phyloP scores from a whole-genome alignment of 2,329 filamentous ascomycete species.

The Paramyrothecium roridum region DNA sequence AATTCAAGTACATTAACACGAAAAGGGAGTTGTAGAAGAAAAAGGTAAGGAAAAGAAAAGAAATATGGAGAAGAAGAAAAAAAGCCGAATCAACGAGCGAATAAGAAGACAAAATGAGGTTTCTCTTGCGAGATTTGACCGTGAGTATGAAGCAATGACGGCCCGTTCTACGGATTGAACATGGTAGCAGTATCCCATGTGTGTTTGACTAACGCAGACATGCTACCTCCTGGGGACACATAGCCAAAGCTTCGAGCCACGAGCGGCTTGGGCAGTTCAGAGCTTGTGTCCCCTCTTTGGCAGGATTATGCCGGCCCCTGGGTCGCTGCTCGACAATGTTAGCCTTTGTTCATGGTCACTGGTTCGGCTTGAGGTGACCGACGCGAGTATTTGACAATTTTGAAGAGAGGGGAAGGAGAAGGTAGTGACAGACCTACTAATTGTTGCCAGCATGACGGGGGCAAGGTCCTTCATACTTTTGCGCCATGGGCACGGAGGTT shows the following conservation, averaged over 20 bases:
- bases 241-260: neutral
- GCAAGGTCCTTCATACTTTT: slow-evolving; percentile 29
- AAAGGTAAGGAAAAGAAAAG: neutral
- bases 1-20: too few species aligned
- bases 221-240: neutral
- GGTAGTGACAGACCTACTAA: slow-evolving; percentile 1
- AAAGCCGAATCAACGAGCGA: neutral
- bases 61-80: too few species aligned
- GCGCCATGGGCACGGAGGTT: slow-evolving; percentile 19
- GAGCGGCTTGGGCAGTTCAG: neutral
- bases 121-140: slow-evolving; percentile 3
- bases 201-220: neutral
- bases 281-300: neutral
- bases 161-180: neutral
- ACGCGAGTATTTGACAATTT: too few species aligned
- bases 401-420: neutral
- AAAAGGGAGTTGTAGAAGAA: neutral
- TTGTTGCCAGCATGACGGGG: slow-evolving; percentile 19
- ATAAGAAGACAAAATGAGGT: neutral
- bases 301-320: neutral
- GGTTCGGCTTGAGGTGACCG: neutral
- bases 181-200: neutral
- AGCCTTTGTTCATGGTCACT: neutral
- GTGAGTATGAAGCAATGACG: neutral
- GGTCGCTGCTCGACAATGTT: neutral